Evolutionary conservation across 2,329 filamentous ascomycete genomes (phyloP).

Genomic region (Aciculosporium take): DNA sequence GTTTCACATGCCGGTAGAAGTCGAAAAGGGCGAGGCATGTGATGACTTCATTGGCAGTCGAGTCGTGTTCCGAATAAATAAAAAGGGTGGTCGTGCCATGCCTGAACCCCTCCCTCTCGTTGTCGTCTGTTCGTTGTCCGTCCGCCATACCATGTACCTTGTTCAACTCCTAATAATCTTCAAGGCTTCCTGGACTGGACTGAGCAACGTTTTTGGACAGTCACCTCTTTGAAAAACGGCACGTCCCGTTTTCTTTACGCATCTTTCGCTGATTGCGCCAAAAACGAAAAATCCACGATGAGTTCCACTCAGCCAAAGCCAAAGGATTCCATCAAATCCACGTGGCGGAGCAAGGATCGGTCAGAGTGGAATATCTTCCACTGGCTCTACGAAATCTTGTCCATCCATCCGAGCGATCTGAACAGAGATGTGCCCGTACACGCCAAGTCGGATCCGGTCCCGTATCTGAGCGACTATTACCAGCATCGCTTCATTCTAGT

Average conservation of each 20-base stretch:
- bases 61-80: neutral
- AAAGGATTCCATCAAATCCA: slow-evolving; percentile 6
- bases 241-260: too few species aligned
- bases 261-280: too few species aligned
- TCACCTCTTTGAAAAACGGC: too few species aligned
- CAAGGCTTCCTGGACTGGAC: too few species aligned
- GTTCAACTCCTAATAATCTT: too few species aligned
- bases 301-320: neutral
- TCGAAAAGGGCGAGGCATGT: neutral
- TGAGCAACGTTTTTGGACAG: too few species aligned
- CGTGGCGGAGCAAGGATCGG: slow-evolving; percentile 5
- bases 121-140: too few species aligned
- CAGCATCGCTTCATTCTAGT: slow-evolving; percentile 6
- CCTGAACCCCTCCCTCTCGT: too few species aligned
- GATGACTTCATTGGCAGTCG: neutral
- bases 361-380: slow-evolving; percentile 6
- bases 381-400: slow-evolving; percentile 6
- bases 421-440: slow-evolving; percentile 5
- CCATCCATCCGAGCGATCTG: slow-evolving; percentile 2
- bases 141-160: too few species aligned
- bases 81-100: neutral
- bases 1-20: neutral
- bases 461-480: slow-evolving; percentile 3
- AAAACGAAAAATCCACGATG: neutral
- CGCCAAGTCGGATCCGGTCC: slow-evolving; percentile 4